Conservation (phyloP, 495 filamentous ascomycete genomes). For the Poronia punctata region DNA sequence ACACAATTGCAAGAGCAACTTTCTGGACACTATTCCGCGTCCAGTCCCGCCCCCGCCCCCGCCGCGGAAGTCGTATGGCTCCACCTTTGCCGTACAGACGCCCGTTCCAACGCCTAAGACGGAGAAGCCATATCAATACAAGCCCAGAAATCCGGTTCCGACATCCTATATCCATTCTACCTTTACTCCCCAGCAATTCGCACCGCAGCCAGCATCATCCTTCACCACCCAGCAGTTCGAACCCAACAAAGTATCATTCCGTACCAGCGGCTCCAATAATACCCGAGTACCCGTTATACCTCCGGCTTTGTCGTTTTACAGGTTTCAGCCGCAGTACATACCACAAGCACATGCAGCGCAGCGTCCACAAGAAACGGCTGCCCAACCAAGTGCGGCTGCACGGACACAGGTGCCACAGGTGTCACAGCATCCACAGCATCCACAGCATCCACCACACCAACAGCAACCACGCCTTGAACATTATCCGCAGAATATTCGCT, state of each 20-base stretch:
- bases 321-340: conserved; percentile 8
- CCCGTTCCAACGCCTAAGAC: conserved; percentile 18
- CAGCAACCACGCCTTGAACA: not conserved
- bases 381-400: too few species aligned
- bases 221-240: conserved; percentile 17
- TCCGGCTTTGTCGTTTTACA: conserved; percentile 5
- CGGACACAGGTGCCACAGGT: too few species aligned
- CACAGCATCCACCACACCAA: not conserved
- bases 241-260: conserved; percentile 6
- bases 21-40: conserved; percentile 55
- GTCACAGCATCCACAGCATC: conserved; percentile 4
- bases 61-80: conserved; percentile 25
- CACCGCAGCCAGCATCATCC: conserved; percentile 19
- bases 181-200: conserved; percentile 35
- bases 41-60: conserved; percentile 28
- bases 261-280: conserved; percentile 1
- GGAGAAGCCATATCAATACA: conserved; percentile 49
- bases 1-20: conserved; percentile 54
- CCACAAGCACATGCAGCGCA: too few species aligned
- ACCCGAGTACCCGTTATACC: conserved; percentile 1
- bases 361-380: too few species aligned
- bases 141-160: conserved; percentile 37
- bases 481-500: too few species aligned
- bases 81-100: conserved; percentile 23
- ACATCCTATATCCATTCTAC: conserved; percentile 24